Evolutionary conservation across 2,329 filamentous ascomycete species (phyloP).

Genomic region (Diaporthe aspalathi): DNA sequence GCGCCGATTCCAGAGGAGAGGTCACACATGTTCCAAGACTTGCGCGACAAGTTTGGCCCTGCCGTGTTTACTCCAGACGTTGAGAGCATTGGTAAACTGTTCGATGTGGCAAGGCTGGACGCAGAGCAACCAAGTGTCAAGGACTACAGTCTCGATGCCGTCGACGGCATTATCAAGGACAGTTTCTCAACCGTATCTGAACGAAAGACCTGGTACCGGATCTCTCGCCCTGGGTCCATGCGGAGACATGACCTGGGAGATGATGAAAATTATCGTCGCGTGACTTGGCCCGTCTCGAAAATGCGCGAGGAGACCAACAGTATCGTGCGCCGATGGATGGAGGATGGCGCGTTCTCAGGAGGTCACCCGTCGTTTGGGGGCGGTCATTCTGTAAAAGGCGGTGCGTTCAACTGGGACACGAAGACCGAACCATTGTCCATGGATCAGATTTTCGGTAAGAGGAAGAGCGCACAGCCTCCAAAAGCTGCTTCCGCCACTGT

Average conservation of each 20-base stretch:
- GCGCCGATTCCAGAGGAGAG: slow-evolving; percentile 17
- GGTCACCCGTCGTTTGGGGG: slow-evolving; percentile 59
- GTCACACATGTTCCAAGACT: slow-evolving; percentile 36
- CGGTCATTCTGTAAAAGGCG: slow-evolving; percentile 55
- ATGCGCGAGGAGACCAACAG: slow-evolving; percentile 65
- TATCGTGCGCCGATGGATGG: slow-evolving; percentile 74
- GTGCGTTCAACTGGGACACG: slow-evolving; percentile 71
- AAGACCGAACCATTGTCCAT: slow-evolving; percentile 63
- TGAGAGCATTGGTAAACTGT: slow-evolving; percentile 46
- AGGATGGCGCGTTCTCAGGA: slow-evolving; percentile 67
- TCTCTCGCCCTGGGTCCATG: slow-evolving; percentile 70
- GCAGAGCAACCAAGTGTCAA: slow-evolving; percentile 34
- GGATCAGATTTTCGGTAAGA: slow-evolving; percentile 56
- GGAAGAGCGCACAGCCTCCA: slow-evolving; percentile 44
- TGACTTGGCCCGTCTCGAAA: slow-evolving; percentile 68
- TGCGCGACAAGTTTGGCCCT: slow-evolving; percentile 47
- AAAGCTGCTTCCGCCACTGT: slow-evolving; percentile 45
- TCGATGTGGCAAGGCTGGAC: slow-evolving; percentile 52
- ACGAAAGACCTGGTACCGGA: slow-evolving; percentile 73
- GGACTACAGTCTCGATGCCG: slow-evolving; percentile 47
- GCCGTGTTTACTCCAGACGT: slow-evolving; percentile 44
- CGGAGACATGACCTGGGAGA: slow-evolving; percentile 67
- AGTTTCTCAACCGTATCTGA: slow-evolving; percentile 66
- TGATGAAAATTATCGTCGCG: slow-evolving; percentile 69
- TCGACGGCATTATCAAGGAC: slow-evolving; percentile 62